Conservation (phyloP, 1,284 basidiomycete genomes). For the Moesziomyces sp. region DNA sequence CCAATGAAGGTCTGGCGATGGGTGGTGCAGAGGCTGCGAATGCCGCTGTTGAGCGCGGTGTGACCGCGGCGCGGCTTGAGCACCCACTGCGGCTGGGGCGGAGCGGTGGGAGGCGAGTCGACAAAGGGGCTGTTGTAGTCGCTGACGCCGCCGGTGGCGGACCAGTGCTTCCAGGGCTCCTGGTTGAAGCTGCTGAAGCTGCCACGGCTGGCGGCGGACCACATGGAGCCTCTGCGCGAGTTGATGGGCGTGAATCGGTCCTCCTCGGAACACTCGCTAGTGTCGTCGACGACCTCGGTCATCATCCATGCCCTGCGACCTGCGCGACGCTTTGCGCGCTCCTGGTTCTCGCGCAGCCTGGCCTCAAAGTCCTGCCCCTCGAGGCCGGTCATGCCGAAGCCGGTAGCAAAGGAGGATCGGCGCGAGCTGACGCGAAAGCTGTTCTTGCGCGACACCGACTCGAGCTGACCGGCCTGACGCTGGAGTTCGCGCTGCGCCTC, state of each 20-base stretch:
- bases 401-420: conserved; percentile 47
- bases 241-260: conserved; percentile 62
- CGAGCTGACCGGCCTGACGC: conserved; percentile 26
- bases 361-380: conserved; percentile 56
- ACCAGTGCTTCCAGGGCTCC: conserved; percentile 44
- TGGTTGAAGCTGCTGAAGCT: conserved; percentile 51
- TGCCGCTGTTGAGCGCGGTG: conserved; percentile 93
- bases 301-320: conserved; percentile 64
- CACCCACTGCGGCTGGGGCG: conserved; percentile 74
- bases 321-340: conserved; percentile 49
- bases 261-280: conserved; percentile 56
- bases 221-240: conserved; percentile 55
- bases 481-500: conserved; percentile 47
- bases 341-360: conserved; percentile 62
- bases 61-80: conserved; percentile 86
- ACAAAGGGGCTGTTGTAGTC: conserved; percentile 44
- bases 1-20: conserved; percentile 92
- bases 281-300: conserved; percentile 61
- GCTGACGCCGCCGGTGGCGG: conserved; percentile 25
- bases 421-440: conserved; percentile 51
- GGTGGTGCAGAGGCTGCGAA: conserved; percentile 81
- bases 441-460: conserved; percentile 44
- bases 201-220: conserved; percentile 42
- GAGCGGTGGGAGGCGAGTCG: conserved; percentile 38
- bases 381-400: conserved; percentile 48